Conservation (phyloP, 108 stramenopile genomes). For the Phaeodactylum tricornutum region DNA sequence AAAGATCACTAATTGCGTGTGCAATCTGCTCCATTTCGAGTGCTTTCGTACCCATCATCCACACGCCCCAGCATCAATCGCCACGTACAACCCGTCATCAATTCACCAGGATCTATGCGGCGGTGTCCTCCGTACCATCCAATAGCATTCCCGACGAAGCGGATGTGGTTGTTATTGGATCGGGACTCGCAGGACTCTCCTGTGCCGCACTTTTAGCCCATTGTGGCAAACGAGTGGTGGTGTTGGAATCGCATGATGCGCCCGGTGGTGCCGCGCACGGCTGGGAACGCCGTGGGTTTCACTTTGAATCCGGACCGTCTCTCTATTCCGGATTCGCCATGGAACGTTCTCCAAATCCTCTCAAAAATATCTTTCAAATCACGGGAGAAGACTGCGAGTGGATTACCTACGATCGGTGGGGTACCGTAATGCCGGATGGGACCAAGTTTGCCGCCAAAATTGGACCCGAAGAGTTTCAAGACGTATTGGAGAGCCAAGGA, state of each 20-base stretch:
- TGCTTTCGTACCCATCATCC: background rate
- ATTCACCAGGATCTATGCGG: background rate
- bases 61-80: no score
- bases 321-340: constrained; percentile 78
- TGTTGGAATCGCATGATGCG: constrained; percentile 81
- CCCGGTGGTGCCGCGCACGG: constrained; percentile 72
- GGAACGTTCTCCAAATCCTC: constrained; percentile 79
- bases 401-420: constrained; percentile 83
- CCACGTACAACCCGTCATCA: background rate
- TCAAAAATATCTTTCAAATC: constrained; percentile 91
- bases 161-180: constrained; percentile 80
- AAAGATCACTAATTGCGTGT: no score
- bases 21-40: background rate
- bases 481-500: constrained; percentile 54
- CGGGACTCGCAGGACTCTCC: constrained; percentile 79
- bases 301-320: constrained; percentile 91
- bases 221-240: constrained; percentile 43
- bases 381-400: constrained; percentile 66
- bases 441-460: constrained; percentile 65
- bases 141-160: constrained; percentile 19
- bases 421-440: constrained; percentile 73
- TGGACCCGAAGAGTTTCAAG: constrained; percentile 70
- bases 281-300: constrained; percentile 60
- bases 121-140: background rate
- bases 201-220: constrained; percentile 71